phyloP scores from a whole-genome alignment of 1,284 basidiomycete genomes.

The Cryptococcus hybrid region DNA sequence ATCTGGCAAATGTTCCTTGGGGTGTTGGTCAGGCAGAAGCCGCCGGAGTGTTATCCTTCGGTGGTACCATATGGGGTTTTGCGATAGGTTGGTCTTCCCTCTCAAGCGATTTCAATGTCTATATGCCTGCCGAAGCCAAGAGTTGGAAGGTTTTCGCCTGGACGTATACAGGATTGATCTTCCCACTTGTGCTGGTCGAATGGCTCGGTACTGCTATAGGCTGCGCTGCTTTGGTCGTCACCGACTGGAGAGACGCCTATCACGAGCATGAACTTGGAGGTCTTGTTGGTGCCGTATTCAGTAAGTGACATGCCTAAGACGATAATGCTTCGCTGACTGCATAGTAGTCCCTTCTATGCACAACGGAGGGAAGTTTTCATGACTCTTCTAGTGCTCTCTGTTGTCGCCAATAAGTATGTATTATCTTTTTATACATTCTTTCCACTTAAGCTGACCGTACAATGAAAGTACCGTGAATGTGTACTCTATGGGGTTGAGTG shows the following conservation, averaged over 20 bases:
- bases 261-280: conserved; percentile 42
- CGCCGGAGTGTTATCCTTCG: conserved; percentile 45
- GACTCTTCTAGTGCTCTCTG: conserved; percentile 41
- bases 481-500: conserved; percentile 37
- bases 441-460: background rate
- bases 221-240: conserved; percentile 37
- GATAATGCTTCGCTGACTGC: background rate
- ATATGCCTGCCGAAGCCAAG: conserved; percentile 47
- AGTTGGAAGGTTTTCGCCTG: conserved; percentile 41
- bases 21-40: conserved; percentile 35
- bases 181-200: conserved; percentile 47
- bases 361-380: conserved; percentile 40
- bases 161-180: conserved; percentile 47
- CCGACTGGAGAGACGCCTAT: conserved; percentile 28
- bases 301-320: conserved; percentile 3
- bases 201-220: conserved; percentile 46
- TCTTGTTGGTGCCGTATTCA: conserved; percentile 42
- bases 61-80: conserved; percentile 37
- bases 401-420: conserved; percentile 40
- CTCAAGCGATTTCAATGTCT: conserved; percentile 49
- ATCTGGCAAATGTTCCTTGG: conserved; percentile 34
- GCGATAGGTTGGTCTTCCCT: conserved; percentile 46
- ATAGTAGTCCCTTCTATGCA: conserved; percentile 30
- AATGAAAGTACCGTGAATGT: conserved; percentile 50
- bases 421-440: no score